Percentiles rank a stretch among this genome's conserved stretches.
Evolutionary conservation across 495 filamentous ascomycete species (phyloP).

Genomic region (Xylaria curta): DNA sequence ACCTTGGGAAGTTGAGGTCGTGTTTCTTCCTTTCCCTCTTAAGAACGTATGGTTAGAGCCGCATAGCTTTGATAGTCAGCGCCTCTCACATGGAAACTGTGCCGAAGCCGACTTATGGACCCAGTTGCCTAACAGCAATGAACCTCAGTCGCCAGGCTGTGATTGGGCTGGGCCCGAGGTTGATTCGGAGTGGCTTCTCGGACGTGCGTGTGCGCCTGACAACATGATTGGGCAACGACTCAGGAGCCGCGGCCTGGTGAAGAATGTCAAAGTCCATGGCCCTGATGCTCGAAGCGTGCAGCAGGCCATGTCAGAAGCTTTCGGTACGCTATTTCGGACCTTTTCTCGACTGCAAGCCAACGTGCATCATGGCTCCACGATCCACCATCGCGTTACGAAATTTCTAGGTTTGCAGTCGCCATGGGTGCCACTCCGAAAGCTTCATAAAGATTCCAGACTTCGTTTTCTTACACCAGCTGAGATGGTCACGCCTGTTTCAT

Average conservation of each 20-base stretch:
- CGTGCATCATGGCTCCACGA: conserved; percentile 38
- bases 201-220: conserved; percentile 62
- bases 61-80: conserved; percentile 53
- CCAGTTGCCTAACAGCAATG: conserved; percentile 56
- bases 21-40: conserved; percentile 71
- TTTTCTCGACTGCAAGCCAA: conserved; percentile 44
- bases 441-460: conserved; percentile 69
- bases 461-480: conserved; percentile 69
- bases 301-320: conserved; percentile 61
- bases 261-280: conserved; percentile 60
- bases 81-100: conserved; percentile 44
- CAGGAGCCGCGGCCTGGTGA: conserved; percentile 70
- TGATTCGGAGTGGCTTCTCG: conserved; percentile 60
- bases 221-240: conserved; percentile 66
- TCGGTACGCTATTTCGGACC: conserved; percentile 57
- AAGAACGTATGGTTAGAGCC: conserved; percentile 66
- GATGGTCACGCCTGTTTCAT: conserved; percentile 69
- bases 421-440: conserved; percentile 73
- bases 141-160: conserved; percentile 50
- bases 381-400: conserved; percentile 42
- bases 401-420: conserved; percentile 59
- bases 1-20: conserved; percentile 73
- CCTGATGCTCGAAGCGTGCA: conserved; percentile 67
- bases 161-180: conserved; percentile 54
- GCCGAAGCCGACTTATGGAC: conserved; percentile 63